These are phyloP conservation scores for Suillus hirtellus DNA, from an alignment of 768 basidiomycete genomes.

Conservation along the genomic window DNA sequence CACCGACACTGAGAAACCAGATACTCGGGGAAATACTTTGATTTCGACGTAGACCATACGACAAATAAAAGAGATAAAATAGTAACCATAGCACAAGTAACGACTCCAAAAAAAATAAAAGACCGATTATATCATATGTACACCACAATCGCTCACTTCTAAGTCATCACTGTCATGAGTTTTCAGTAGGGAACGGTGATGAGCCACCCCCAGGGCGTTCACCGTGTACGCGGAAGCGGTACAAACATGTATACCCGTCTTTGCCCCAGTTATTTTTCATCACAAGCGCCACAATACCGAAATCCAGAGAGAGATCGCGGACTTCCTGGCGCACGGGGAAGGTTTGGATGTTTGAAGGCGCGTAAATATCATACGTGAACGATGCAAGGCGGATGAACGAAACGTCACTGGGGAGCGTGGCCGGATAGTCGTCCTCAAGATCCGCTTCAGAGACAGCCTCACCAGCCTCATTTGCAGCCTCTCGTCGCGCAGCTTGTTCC, in stretches of 20 bases:
- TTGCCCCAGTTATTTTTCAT: slow-evolving; percentile 88
- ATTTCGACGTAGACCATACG: not conserved
- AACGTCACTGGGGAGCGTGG: slow-evolving; percentile 45
- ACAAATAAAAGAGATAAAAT: slow-evolving; percentile 9
- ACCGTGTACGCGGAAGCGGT: slow-evolving; percentile 82
- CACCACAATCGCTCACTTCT: not conserved
- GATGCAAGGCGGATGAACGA: slow-evolving; percentile 65
- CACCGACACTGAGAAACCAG: not conserved
- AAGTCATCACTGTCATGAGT: slow-evolving; percentile 15
- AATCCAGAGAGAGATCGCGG: slow-evolving; percentile 70
- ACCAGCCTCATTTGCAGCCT: slow-evolving; percentile 33
- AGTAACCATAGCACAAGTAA: slow-evolving; percentile 28
- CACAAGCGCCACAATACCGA: slow-evolving; percentile 79
- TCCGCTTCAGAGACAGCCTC: slow-evolving; percentile 29
- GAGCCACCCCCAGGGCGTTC: slow-evolving; percentile 46
- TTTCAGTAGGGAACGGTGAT: slow-evolving; percentile 32
- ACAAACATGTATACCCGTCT: slow-evolving; percentile 84
- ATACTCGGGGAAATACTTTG: not conserved
- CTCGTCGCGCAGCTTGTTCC: slow-evolving; percentile 39
- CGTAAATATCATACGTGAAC: slow-evolving; percentile 61
- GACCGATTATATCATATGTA: slow-evolving; percentile 18
- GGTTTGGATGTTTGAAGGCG: slow-evolving; percentile 68
- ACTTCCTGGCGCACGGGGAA: slow-evolving; percentile 75
- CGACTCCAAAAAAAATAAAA: slow-evolving; percentile 12
- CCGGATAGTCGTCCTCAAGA: slow-evolving; percentile 44